These are phyloP conservation scores for Colletotrichum tropicicola DNA, from an alignment of 2,329 filamentous ascomycete genomes.

Conservation along the genomic window DNA sequence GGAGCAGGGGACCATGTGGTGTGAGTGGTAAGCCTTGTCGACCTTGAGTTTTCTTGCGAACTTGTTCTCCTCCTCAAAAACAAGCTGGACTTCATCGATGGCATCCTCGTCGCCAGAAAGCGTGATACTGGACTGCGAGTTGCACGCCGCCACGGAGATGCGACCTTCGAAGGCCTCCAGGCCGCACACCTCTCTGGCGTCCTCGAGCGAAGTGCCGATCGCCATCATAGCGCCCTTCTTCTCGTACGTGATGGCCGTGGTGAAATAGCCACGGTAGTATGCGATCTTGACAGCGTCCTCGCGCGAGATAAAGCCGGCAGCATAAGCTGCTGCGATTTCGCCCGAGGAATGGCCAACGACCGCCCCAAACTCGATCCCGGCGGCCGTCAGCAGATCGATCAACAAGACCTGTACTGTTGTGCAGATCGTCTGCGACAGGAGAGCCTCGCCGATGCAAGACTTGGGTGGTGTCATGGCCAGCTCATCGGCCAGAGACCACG, in stretches of 20 bases:
- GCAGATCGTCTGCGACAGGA: conserved; percentile 42
- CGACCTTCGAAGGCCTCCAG: conserved; percentile 27
- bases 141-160: conserved; percentile 34
- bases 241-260: neutral
- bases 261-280: conserved; percentile 32
- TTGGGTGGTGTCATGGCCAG: conserved; percentile 31
- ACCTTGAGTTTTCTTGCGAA: conserved; percentile 36
- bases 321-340: conserved; percentile 60
- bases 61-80: conserved; percentile 29
- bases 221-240: conserved; percentile 36
- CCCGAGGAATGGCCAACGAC: conserved; percentile 60
- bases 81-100: conserved; percentile 33
- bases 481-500: conserved; percentile 38
- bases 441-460: conserved; percentile 32
- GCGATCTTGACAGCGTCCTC: conserved; percentile 36
- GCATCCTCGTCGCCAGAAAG: conserved; percentile 39
- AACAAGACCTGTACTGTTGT: conserved; percentile 40
- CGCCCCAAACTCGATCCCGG: conserved; percentile 42
- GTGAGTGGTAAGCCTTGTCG: conserved; percentile 41
- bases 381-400: conserved; percentile 37
- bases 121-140: conserved; percentile 35
- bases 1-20: conserved; percentile 34
- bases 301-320: conserved; percentile 49
- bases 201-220: conserved; percentile 29
- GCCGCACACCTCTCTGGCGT: conserved; percentile 23